A percentile compares a stretch with the other conserved stretches of the same genome.
Conservation (phyloP, 1,284 basidiomycete species). For the Stygiomarasmius scandens region DNA sequence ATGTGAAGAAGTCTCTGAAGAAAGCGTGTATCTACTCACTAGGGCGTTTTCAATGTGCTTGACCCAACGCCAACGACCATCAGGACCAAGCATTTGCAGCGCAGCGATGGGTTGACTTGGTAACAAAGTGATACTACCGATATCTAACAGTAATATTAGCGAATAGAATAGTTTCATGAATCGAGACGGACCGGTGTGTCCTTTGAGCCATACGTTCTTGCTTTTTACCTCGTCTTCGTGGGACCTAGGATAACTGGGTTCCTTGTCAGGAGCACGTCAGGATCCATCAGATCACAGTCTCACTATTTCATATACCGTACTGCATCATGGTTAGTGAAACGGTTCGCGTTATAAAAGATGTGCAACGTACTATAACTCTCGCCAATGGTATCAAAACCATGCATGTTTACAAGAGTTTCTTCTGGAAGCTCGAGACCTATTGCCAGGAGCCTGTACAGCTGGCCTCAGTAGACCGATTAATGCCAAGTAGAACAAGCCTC, state of each 20-base stretch:
- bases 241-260: conserved; percentile 29
- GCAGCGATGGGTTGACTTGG: conserved; percentile 63
- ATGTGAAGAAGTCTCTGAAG: neutral
- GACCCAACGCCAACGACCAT: conserved; percentile 60
- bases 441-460: conserved; percentile 52
- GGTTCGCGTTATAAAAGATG: no score
- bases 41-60: conserved; percentile 62
- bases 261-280: conserved; percentile 44
- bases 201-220: conserved; percentile 49
- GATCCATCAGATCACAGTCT: conserved; percentile 24
- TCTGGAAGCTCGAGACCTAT: conserved; percentile 63
- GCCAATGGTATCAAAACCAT: conserved; percentile 46
- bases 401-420: conserved; percentile 54
- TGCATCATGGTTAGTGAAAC: no score
- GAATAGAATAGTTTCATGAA: neutral
- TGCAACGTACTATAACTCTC: conserved; percentile 50
- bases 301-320: neutral
- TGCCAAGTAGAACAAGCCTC: conserved; percentile 1
- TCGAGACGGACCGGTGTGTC: conserved; percentile 28
- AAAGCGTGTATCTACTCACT: conserved; percentile 29
- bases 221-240: conserved; percentile 50
- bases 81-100: conserved; percentile 54
- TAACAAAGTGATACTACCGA: conserved; percentile 53
- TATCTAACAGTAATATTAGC: conserved; percentile 30
- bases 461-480: no score